These are phyloP conservation scores for Exophiala oligosperma DNA, from an alignment of 2,329 filamentous ascomycete species.

Conservation along the genomic window DNA sequence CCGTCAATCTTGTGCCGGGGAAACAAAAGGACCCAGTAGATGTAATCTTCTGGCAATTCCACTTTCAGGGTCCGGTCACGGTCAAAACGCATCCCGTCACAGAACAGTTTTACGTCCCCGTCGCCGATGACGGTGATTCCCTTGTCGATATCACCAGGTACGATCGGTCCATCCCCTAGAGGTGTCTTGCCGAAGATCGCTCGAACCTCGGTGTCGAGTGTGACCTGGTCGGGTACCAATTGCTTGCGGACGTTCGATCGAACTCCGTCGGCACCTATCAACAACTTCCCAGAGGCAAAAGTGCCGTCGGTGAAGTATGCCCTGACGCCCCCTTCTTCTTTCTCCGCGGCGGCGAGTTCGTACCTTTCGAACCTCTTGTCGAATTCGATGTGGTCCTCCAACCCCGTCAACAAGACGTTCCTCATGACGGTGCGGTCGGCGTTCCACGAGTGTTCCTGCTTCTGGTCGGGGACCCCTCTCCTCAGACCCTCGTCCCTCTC, in stretches of 20 bases:
- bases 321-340: constrained; percentile 35
- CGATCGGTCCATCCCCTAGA: constrained; percentile 14
- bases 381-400: constrained; percentile 35
- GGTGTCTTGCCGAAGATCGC: constrained; percentile 45
- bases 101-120: constrained; percentile 1
- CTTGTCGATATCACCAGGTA: constrained; percentile 8
- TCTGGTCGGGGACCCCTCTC: not conserved
- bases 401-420: constrained; percentile 33
- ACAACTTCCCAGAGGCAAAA: constrained; percentile 10
- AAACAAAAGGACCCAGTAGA: constrained; percentile 31
- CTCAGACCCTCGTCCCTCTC: not conserved
- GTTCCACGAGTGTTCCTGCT: constrained; percentile 9
- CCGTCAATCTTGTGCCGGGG: constrained; percentile 3
- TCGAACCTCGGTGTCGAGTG: constrained; percentile 40
- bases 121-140: constrained; percentile 12
- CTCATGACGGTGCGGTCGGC: constrained; percentile 39
- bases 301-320: constrained; percentile 17
- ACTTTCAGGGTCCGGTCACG: constrained; percentile 9
- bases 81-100: constrained; percentile 8
- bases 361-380: constrained; percentile 33
- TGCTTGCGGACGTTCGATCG: constrained; percentile 40
- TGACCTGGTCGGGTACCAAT: constrained; percentile 35
- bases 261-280: constrained; percentile 32
- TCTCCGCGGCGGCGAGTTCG: constrained; percentile 1
- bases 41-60: constrained; percentile 26